Evolutionary conservation across 495 filamentous ascomycete genomes (phyloP).

Genomic region (Hypoxylon intermedium): DNA sequence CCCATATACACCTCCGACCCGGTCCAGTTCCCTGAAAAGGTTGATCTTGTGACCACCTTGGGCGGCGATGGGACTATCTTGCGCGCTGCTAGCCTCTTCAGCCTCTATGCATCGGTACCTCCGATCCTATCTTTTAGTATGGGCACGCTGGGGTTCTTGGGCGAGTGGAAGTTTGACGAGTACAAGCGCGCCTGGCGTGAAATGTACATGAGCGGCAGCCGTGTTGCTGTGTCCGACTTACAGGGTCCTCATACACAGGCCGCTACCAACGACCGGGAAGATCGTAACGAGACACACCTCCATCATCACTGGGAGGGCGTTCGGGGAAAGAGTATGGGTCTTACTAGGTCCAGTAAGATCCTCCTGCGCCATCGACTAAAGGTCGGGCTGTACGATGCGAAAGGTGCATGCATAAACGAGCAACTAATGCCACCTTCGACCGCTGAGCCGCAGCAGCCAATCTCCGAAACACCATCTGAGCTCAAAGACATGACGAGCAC

Average conservation of each 20-base stretch:
- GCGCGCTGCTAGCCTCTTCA: slow-evolving; percentile 88
- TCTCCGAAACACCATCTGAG: slow-evolving; percentile 32
- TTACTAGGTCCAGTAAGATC: slow-evolving; percentile 73
- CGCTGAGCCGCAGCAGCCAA: slow-evolving; percentile 49
- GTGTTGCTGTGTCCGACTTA: slow-evolving; percentile 55
- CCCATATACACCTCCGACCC: slow-evolving; percentile 74
- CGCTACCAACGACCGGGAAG: slow-evolving; percentile 32
- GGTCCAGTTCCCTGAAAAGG: slow-evolving; percentile 64
- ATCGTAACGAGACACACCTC: slow-evolving; percentile 23
- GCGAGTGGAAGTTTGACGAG: slow-evolving; percentile 94
- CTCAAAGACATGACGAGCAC: background rate
- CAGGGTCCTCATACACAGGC: slow-evolving; percentile 54
- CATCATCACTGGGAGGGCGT: slow-evolving; percentile 68
- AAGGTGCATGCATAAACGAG: slow-evolving; percentile 62
- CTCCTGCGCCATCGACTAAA: slow-evolving; percentile 85
- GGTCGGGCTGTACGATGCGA: slow-evolving; percentile 75
- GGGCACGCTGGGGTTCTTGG: slow-evolving; percentile 93
- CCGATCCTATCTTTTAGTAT: slow-evolving; percentile 96
- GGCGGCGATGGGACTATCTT: slow-evolving; percentile 97
- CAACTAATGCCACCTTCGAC: slow-evolving; percentile 54
- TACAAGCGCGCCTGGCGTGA: slow-evolving; percentile 90
- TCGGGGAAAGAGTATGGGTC: slow-evolving; percentile 82
- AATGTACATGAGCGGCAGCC: slow-evolving; percentile 89
- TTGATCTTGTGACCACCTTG: slow-evolving; percentile 85
- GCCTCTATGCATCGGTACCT: slow-evolving; percentile 78